Evolutionary conservation across 1,139 yeast species (phyloP), one percentile per base, ranked within the genome.

Genomic region (Protomyces inundatus): DNA sequence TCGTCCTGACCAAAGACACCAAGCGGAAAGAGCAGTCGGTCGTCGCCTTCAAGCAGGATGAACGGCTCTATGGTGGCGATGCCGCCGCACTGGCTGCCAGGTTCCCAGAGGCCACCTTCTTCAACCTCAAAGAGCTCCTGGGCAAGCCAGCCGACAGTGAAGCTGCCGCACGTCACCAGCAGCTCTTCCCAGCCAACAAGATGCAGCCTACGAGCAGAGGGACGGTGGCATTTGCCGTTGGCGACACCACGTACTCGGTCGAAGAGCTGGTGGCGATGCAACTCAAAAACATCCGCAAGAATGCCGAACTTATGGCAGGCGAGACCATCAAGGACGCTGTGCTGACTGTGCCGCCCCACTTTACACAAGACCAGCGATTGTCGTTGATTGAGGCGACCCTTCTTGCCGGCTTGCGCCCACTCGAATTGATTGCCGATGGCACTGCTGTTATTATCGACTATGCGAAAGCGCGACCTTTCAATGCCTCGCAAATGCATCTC

Each of bases 201-300:
- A 30, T 60, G 50, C 14, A n/a, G 23, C 12, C 45, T 10, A 54
- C 57, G 6, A 46, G 16, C 10, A 53, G 51, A 30, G 30, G 40
- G 37, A 46, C 50, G 0, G 76, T 90, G 55, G 81, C 85, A 39
- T 79, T 88, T 69, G 79, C 81, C 37, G 65, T 84, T 58, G 84
- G 82, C 3, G 79, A 79, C 35, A 74, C 74, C 10, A 77, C 79
- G 59, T 82, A 81, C 67, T 77, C 86, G 1, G 74, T 90, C 70
- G 98, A 93, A 75, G 98, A 93, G 74, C 73, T 88, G 0, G 75
- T 88, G 60, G 98, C 95, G 4, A 91, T 93, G 98, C 80, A 81
- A 63, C 77, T 93, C 67, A 80, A 81, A 65, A 87, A 89, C 66
- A 79, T 89, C 67, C 83, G 84, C 67, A 71, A 73, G 4, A 81